Base-by-base conservation (phyloP, 768 basidiomycete species). In the Tricholoma sp. region DNA sequence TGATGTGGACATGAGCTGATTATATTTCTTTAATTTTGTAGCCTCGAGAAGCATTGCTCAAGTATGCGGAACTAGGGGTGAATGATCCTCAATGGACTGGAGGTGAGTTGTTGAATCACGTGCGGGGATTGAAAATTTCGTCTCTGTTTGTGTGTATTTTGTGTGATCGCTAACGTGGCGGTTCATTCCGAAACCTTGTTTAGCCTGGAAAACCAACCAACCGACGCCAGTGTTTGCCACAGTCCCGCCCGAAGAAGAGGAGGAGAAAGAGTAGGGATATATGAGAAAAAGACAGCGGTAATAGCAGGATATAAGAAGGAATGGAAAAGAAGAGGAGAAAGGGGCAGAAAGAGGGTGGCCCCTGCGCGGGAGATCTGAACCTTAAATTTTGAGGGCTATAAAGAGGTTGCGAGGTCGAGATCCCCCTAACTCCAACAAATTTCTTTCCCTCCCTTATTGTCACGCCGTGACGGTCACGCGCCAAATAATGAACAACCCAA, bases 31-130 rank as follows among this genome's bases (percentile, higher is more conserved):
- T 59, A 52, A 56, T 55, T 54, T 67, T 64, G 21, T 74, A 98
- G 96, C 97, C 97, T 43, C 88, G 97, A 60, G 95, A 97, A 74
- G 97, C 97, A 3, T 76, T 99, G 56, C 89, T 98, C 79, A 93
- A 86, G 73, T 98, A 94, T 64, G 97, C 97, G 32, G 74, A 87
- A 16, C 69, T 73, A 57, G 86, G 86, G 60, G 88, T 91, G 45
- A 74, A 81, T 59, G 88, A 96, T 69, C 92, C 89, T 53, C 81
- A 84, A 65, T 94, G 89, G 88, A 91, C 93, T 47, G 73, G 71
- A 76, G 94, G 93, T 94, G 69, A 76, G 89, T 77, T 29, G 58
- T 53, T 54, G 50, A 47, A 45, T 67, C 74, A 74, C 72, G 73
- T 72, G 74, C 66, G 59, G 64, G 59, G 61, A 64, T 66, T 64